Conservation (phyloP, 768 basidiomycete species). For the Termitomyces sp. region DNA sequence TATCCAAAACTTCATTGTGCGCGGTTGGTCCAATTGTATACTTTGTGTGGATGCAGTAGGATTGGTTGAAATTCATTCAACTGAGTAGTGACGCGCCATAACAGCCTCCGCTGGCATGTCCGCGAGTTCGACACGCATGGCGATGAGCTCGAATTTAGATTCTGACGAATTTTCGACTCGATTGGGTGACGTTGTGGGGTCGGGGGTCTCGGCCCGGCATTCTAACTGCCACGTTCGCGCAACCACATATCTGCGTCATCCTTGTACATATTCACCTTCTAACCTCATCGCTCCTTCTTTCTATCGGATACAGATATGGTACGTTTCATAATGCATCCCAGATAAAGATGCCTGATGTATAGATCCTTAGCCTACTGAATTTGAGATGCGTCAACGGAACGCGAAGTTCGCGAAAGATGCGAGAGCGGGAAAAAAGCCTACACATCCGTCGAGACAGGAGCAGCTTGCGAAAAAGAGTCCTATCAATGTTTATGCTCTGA, state of each 20-base stretch:
- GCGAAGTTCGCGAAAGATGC: conserved; percentile 73
- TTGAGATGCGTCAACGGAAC: conserved; percentile 77
- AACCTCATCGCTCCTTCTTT: not conserved
- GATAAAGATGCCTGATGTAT: not conserved
- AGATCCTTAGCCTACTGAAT: conserved; percentile 63
- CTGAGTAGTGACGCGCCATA: not conserved
- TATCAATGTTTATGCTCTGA: conserved; percentile 69
- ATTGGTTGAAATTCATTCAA: not conserved
- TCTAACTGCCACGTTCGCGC: conserved; percentile 16
- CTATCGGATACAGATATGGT: not conserved
- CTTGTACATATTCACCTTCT: not conserved
- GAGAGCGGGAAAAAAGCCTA: conserved; percentile 70
- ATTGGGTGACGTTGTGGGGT: not conserved
- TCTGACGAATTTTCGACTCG: not conserved
- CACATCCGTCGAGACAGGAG: conserved; percentile 68
- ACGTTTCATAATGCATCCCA: not conserved
- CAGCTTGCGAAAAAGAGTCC: conserved; percentile 67
- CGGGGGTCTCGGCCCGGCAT: not conserved
- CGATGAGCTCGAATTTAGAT: not conserved
- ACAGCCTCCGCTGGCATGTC: not conserved
- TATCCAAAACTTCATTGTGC: too few relatives aligned
- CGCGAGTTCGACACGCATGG: not conserved
- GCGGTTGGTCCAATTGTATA: too few relatives aligned
- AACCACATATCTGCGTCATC: not conserved
- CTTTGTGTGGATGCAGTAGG: too few relatives aligned